Conservation (phyloP, 169 alveolate genomes). For the Amoebophrya sp. region DNA sequence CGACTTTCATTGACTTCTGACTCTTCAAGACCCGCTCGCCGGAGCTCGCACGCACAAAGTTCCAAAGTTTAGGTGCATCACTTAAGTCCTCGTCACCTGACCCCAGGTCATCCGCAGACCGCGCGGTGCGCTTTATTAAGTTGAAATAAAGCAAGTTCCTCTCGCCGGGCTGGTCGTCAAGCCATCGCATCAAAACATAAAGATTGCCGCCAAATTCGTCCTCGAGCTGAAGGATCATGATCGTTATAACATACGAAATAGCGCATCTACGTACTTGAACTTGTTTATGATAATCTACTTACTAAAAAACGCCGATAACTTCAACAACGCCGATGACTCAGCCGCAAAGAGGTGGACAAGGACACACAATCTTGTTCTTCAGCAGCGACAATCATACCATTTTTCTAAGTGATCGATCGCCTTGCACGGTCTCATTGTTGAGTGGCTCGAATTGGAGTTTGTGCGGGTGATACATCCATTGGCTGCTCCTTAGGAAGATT, state of each 20-base stretch:
- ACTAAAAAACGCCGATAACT: background rate
- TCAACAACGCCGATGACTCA: background rate
- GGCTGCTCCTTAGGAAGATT: background rate
- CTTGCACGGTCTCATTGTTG: background rate
- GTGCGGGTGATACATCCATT: background rate
- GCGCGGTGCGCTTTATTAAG: background rate
- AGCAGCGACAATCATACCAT: no score
- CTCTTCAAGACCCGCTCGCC: background rate
- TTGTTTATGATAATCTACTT: background rate
- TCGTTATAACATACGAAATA: no score
- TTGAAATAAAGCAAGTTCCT: background rate
- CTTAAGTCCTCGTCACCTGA: no score
- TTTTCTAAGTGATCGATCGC: background rate
- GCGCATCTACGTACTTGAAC: background rate
- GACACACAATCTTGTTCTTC: no score
- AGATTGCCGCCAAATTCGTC: slow-evolving; percentile 17
- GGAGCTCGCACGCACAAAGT: background rate
- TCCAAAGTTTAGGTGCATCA: background rate
- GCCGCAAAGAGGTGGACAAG: background rate
- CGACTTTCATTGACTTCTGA: background rate
- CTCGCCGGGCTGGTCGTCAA: background rate
- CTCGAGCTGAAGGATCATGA: background rate
- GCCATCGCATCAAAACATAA: background rate
- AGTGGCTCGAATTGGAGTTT: background rate
- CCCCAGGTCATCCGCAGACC: no score